Percentiles rank a stretch among this genome's conserved stretches.
Evolutionary conservation across 352 stramenopile species (phyloP).

Genomic region (Phytopythium litorale): DNA sequence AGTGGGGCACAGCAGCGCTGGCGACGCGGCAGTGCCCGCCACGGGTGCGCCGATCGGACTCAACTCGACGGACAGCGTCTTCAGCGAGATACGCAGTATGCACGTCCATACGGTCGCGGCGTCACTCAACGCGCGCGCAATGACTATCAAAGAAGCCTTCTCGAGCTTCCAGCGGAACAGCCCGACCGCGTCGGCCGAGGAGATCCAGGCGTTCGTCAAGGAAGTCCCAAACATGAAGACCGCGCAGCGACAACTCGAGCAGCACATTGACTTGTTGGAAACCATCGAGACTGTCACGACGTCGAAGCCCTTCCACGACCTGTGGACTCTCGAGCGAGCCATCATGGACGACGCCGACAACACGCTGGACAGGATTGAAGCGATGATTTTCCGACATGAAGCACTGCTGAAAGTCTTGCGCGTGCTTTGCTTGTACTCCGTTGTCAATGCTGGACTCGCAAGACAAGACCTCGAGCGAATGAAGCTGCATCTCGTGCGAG

Average conservation of each 20-base stretch:
- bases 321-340: slow-evolving; percentile 62
- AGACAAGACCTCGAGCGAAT: slow-evolving; percentile 31
- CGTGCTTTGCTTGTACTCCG: slow-evolving; percentile 59
- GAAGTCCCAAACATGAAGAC: slow-evolving; percentile 55
- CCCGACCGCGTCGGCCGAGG: slow-evolving; percentile 34
- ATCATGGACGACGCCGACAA: slow-evolving; percentile 54
- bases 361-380: slow-evolving; percentile 38
- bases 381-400: slow-evolving; percentile 57
- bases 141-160: slow-evolving; percentile 48
- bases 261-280: slow-evolving; percentile 63
- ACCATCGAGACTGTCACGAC: slow-evolving; percentile 38
- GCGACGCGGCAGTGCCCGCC: not conserved
- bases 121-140: slow-evolving; percentile 45
- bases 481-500: slow-evolving; percentile 56
- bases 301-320: slow-evolving; percentile 45
- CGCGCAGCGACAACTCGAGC: slow-evolving; percentile 47
- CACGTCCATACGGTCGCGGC: slow-evolving; percentile 51
- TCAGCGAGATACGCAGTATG: slow-evolving; percentile 55
- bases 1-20: not conserved
- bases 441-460: slow-evolving; percentile 42
- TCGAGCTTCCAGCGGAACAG: slow-evolving; percentile 48
- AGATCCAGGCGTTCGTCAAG: slow-evolving; percentile 76
- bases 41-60: slow-evolving; percentile 29
- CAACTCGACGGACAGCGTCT: slow-evolving; percentile 60
- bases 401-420: slow-evolving; percentile 48